Percentiles rank a stretch among this genome's conserved stretches.
These are phyloP conservation scores for Penicillium simplicissimum DNA, from an alignment of 495 filamentous ascomycete genomes.

Conservation along the genomic window DNA sequence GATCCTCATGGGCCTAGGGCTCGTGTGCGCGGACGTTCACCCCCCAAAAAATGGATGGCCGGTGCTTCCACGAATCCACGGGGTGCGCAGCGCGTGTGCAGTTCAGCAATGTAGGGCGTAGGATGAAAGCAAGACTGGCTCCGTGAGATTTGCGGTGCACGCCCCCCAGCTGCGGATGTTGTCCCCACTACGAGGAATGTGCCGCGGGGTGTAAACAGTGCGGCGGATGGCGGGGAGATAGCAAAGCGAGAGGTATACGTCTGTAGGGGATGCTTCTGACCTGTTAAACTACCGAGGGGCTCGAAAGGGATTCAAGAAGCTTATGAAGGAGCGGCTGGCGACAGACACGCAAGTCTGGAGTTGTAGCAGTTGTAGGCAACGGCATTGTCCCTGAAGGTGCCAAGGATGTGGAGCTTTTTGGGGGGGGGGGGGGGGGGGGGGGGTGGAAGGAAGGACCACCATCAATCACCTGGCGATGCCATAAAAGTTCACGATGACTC, in stretches of 20 bases:
- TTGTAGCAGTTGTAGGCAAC: slow-evolving; percentile 4
- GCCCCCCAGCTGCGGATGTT: slow-evolving; percentile 5
- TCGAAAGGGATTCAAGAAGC: background rate
- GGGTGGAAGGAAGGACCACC: background rate
- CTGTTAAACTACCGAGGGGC: background rate
- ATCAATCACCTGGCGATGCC: background rate
- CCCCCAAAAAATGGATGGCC: background rate
- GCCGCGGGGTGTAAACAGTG: slow-evolving; percentile 11
- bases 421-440: no score
- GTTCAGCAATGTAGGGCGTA: slow-evolving; percentile 25
- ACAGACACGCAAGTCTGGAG: background rate
- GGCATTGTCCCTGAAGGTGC: slow-evolving; percentile 2
- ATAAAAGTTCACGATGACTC: slow-evolving; percentile 7
- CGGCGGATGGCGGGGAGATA: background rate
- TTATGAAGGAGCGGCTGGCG: background rate
- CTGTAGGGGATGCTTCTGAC: background rate
- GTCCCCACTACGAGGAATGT: slow-evolving; percentile 24
- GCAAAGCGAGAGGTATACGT: background rate
- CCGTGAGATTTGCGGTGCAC: slow-evolving; percentile 2
- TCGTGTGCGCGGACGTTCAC: background rate
- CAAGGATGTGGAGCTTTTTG: slow-evolving; percentile 15
- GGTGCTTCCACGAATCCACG: background rate
- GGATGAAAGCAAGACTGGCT: slow-evolving; percentile 10
- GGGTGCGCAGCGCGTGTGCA: background rate
- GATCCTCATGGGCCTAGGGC: slow-evolving; percentile 21